Evolutionary conservation across 2,329 filamentous ascomycete species (phyloP).

Genomic region (Cladosporium sp.): DNA sequence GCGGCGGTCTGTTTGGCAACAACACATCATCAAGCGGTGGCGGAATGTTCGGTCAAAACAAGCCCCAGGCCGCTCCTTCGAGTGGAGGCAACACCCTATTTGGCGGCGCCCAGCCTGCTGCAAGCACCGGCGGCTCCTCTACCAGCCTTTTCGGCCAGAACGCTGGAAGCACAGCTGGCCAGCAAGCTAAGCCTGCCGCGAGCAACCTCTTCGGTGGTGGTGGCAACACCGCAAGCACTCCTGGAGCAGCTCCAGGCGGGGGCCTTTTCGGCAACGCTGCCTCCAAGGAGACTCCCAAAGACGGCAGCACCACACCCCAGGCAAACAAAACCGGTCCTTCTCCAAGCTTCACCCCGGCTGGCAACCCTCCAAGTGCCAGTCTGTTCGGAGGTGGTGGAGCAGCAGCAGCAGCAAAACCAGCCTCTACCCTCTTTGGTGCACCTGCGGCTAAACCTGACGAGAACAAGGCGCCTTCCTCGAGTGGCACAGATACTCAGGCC

Average conservation of each 20-base stretch:
- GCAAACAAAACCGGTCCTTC: conserved; percentile 17
- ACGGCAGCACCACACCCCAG: conserved; percentile 21
- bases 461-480: conserved; percentile 12
- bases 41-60: conserved; percentile 4
- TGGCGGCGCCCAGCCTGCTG: conserved; percentile 15
- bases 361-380: conserved; percentile 19
- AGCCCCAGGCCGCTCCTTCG: background rate
- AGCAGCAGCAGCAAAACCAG: conserved; percentile 4
- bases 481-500: background rate
- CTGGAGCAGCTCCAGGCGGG: conserved; percentile 4
- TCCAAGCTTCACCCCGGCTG: conserved; percentile 27
- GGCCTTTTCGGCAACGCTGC: conserved; percentile 10
- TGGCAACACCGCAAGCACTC: conserved; percentile 2
- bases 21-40: conserved; percentile 1
- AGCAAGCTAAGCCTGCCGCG: conserved; percentile 8
- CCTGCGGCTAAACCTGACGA: conserved; percentile 9
- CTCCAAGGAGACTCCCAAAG: background rate
- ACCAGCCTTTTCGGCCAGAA: background rate
- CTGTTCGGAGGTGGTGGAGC: conserved; percentile 7
- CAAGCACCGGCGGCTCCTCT: conserved; percentile 5
- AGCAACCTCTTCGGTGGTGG: conserved; percentile 9
- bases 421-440: conserved; percentile 16
- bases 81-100: conserved; percentile 10
- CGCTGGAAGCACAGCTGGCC: background rate
- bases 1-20: background rate